Evolutionary conservation across 1,139 yeast genomes (phyloP), one percentile per base, ranked within the genome.

Genomic region (Diutina rugosa): DNA sequence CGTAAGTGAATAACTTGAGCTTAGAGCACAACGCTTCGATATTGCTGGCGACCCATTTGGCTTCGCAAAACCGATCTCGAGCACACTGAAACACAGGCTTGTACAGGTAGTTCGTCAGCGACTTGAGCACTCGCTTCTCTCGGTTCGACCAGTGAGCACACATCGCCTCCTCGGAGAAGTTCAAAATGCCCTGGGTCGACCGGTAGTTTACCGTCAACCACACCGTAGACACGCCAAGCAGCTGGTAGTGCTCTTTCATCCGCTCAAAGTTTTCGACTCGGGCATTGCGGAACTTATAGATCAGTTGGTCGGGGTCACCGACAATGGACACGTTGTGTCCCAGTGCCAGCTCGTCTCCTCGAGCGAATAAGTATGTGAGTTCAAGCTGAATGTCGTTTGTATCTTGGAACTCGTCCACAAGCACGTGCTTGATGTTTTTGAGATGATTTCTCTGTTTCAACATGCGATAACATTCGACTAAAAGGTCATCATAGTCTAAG

Each of bases 251-350:
- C 8, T 30, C 46, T 16, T 58, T 56, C 90, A 93, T 84, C 12
- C 73, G 72, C 46, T 69, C 70, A 63, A 93, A 89, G 63, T 89
- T 90, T 16, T 73, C 72, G 0, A 85, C 76, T 51, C 83, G 82
- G 0, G 98, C 97, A 62, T 87, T 84, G 60, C 99, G 74, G 62
- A 91, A 91, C 0, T 85, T 90, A 66, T 93, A 93, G 35, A 93
- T 93, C 64, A 96, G 85, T 68, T 93, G 98, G 68, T 93, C 97
- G 0, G 97, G 96, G 64, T 93, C 99, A 0, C 99, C 99, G 0
- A 93, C 98, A 1, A 90, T 82, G 0, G 97, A 88, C 8, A 91
- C 75, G 59, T 85, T 85, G 56, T 72, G 60, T 6, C 46, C 46
- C 26, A n/a, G 10, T 16, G 12, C 18, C 8, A 6, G 7, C 26